Conservation (phyloP, 306 rosid species). For the Astragalus membranaceus region DNA sequence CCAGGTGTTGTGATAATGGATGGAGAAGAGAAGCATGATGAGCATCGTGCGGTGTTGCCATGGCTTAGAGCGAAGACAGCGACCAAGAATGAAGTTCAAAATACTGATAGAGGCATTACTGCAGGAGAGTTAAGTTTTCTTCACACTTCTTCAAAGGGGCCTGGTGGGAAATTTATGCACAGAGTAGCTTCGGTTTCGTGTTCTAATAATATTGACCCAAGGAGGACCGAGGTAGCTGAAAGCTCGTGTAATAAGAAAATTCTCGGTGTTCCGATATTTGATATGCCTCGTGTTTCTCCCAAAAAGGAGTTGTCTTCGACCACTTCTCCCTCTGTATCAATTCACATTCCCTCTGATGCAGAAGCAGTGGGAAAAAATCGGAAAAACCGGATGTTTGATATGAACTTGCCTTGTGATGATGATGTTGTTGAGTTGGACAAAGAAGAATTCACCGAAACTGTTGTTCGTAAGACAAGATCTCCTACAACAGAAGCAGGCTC, state of each 20-base stretch:
- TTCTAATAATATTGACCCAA: conserved; percentile 34
- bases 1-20: conserved; percentile 30
- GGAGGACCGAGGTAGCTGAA: conserved; percentile 40
- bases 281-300: conserved; percentile 36
- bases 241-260: conserved; percentile 41
- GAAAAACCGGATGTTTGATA: conserved; percentile 47
- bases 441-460: conserved; percentile 27
- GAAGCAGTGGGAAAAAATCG: conserved; percentile 30
- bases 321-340: conserved; percentile 29
- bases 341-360: conserved; percentile 28
- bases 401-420: conserved; percentile 77
- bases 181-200: conserved; percentile 35
- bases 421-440: conserved; percentile 42
- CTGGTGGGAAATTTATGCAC: conserved; percentile 28
- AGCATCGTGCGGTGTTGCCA: conserved; percentile 45
- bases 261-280: conserved; percentile 69
- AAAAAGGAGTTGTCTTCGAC: conserved; percentile 51
- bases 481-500: conserved; percentile 30
- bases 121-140: conserved; percentile 34
- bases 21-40: conserved; percentile 45
- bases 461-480: conserved; percentile 27
- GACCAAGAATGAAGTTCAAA: conserved; percentile 43
- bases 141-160: conserved; percentile 40
- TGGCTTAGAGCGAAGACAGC: conserved; percentile 59
- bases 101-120: conserved; percentile 27